Base-by-base conservation (phyloP, 345 rosid genomes). In the Moricandia arvensis region DNA sequence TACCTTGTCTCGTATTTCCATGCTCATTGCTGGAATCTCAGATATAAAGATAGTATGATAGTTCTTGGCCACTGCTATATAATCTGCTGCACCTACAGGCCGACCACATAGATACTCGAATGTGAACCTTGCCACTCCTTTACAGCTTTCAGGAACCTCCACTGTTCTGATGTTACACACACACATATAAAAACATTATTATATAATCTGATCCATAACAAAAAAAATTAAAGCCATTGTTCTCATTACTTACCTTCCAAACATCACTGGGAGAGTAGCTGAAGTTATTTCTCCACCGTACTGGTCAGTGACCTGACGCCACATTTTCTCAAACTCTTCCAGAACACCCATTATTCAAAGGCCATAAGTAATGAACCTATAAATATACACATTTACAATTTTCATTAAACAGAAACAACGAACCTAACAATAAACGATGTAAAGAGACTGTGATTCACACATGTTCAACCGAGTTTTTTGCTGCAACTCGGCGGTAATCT, bases 41-140 rank as follows among this genome's bases (percentile, higher is more conserved):
- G 96, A 86, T 80, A 93, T 87, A 75, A 93, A 89, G 59, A 89
- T 84, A 31, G 94, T 91, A 77, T 93, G 97, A 76, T 89, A 88
- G 79, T 82, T 85, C 73, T 88, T 77, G 4, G 96, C 93, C 29
- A 91, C 83, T 29, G 97, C 98, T 26, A 93, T 91, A 65, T 93
- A 93, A 84, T 93, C 98, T 41, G 97, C 98, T 71, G 97, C 96
- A 72, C 98, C 97, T 59, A 87, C 88, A 78, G 97, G 93, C 65
- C 83, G 90, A 63, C 96, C 89, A 61, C 98, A 91, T 63, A 93
- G 85, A 86, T 87, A 85, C 72, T 93, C 96, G 51, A 91, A 93
- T 67, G 90, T 76, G 80, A 93, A 90, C 72, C 84, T 82, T 66
- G 89, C 97, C 21, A 81, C 96, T 71, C 97, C 98, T 62, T 84